These are phyloP conservation scores for Maudiozyma serrabonitensis DNA, from an alignment of 805 yeast genomes.

Conservation along the genomic window DNA sequence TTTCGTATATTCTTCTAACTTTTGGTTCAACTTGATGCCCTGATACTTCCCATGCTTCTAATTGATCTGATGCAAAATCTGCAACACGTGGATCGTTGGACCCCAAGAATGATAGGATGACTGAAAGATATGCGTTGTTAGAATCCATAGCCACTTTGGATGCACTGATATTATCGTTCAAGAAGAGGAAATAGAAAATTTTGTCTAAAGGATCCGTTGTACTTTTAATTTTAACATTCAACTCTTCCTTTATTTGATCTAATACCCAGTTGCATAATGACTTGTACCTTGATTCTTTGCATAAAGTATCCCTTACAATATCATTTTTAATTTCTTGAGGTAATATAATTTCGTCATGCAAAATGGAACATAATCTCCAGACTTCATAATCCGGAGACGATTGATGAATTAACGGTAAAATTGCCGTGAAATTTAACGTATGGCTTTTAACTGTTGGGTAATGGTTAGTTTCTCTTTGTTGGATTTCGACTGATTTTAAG, in stretches of 20 bases:
- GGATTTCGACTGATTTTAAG: conserved; percentile 15
- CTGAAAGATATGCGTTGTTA: conserved; percentile 60
- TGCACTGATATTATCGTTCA: conserved; percentile 55
- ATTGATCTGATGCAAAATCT: conserved; percentile 48
- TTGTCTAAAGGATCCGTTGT: conserved; percentile 38
- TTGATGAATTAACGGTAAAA: conserved; percentile 8
- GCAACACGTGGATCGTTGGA: conserved; percentile 55
- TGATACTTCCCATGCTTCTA: conserved; percentile 52
- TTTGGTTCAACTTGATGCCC: conserved; percentile 38
- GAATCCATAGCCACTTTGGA: conserved; percentile 48
- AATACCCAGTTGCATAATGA: conserved; percentile 51
- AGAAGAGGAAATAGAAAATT: conserved; percentile 41
- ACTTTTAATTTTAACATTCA: conserved; percentile 25
- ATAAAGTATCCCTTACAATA: conserved; percentile 16
- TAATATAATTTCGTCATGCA: conserved; percentile 41
- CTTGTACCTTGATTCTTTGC: conserved; percentile 34
- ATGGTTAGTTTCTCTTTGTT: conserved; percentile 21
- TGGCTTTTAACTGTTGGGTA: conserved; percentile 33
- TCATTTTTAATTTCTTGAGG: conserved; percentile 16
- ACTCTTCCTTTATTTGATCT: conserved; percentile 31
- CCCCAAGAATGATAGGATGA: conserved; percentile 57
- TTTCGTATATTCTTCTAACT: conserved; percentile 49
- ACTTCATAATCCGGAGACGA: conserved; percentile 23
- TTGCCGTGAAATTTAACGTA: conserved; percentile 26
- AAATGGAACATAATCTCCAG: conserved; percentile 51